Base-by-base conservation (phyloP, 1,284 basidiomycete genomes). In the Coriolopsis trogii region DNA sequence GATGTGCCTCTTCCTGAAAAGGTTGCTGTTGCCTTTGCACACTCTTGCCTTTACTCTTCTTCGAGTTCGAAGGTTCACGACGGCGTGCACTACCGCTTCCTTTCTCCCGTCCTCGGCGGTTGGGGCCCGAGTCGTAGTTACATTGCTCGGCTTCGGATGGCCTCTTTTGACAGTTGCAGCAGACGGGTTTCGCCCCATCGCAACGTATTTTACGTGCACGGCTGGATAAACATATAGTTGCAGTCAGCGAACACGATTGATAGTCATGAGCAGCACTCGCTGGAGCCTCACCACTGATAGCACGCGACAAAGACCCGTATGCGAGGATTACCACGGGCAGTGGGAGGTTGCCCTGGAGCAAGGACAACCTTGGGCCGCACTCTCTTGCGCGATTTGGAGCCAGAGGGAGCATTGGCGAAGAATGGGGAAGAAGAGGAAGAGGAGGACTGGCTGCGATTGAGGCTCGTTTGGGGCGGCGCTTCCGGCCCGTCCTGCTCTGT, bases 171-270 rank as follows among this genome's bases (percentile, higher is more conserved):
- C 88, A 91, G 61, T 88, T 88, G 61, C 84, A 76, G 61, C 88
- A 91, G 15, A 75, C 65, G 9, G 88, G 89, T 57, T 84, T 87
- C 9, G 82, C 82, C 41, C 89, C 89, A 64, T 91, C 88, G 62
- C 88, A 91, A 10, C 87, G 82, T 56, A 87, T 87, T 66, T 91
- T 91, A 30, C 87, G 80, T 10, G 74, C 78, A 33, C 88, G 87
- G 63, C 87, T 90, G 37, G 56, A 43, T 31, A 26, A 10, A 23
- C 29, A 7, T n/a, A 13, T 34, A 8, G 20, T n/a, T 18, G 20
- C 23, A 30, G 31, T 25, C 33, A n/a, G n/a, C n/a, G 23, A 20
- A 38, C 30, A 31, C 42, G 13, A 40, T 21, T 21, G 40, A 28
- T 44, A 42, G 26, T 52, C 21, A 23, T 7, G 15, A 6, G 30